Evolutionary conservation across 2,329 filamentous ascomycete species (phyloP), one percentile per base, ranked within the genome.

Genomic region (Calonectria ilicicola): DNA sequence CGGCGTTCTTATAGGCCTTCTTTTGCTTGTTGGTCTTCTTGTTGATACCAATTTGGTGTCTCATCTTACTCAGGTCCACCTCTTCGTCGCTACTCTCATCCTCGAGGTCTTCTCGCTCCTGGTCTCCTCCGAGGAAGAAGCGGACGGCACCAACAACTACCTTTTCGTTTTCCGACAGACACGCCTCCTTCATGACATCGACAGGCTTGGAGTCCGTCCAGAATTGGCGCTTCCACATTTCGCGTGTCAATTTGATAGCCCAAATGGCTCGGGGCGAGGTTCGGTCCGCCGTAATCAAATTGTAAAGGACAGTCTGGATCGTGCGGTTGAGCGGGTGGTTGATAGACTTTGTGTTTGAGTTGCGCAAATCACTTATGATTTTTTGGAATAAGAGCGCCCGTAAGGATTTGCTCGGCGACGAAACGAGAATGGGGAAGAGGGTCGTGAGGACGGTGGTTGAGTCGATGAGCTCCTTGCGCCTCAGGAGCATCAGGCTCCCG

Each of bases 181-280:
- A 92, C 0, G 96, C 95, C 84, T 98, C 94, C 85, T 98, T 98
- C 96, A 99, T 98, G 76, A 98, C 94, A 80, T 98, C 95, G n/a
- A 98, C 97, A 0, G 96, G 93, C 83, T 96, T 97, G 2, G 95
- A 91, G 80, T 99, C 97, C 12, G 94, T 95, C 97, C 97, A 99
- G 75, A 98, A 93, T 79, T 98, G 96, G 58, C 96, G 91, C 85
- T 96, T 98, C 97, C 97, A 99, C 81, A 99, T 87, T 86, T 99
- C 97, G 74, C 96, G 91, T 5, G 96, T 98, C 75, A 99, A 90
- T 84, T 98, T 98, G 73, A 98, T 95, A 4, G 97, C 95, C 97
- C 97, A 99, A 63, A 99, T 89, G 5, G 94, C 95, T 80, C 98
- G 97, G 1, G 94, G 89, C 0, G 95, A 97, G 10, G 93, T 89